phyloP scores from a whole-genome alignment of 768 basidiomycete species.

The Fomitopsis pulvina region DNA sequence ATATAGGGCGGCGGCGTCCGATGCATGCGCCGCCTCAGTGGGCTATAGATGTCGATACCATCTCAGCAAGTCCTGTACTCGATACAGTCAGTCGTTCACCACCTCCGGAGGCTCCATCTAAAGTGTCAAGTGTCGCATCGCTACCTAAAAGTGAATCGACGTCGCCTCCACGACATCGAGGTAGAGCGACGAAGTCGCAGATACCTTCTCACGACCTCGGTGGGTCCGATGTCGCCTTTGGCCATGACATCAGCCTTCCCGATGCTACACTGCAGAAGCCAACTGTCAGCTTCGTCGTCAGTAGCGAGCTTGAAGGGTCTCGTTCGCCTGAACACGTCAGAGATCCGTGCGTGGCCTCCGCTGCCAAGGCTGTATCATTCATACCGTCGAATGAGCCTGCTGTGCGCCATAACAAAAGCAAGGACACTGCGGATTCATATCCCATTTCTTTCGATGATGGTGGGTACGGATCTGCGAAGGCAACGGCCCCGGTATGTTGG shows the following conservation, averaged over 20 bases:
- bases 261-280: constrained; percentile 40
- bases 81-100: constrained; percentile 63
- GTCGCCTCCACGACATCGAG: constrained; percentile 21
- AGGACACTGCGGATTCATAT: no score
- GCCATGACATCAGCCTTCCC: constrained; percentile 56
- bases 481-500: no score
- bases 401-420: no score
- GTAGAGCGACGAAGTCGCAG: constrained; percentile 35
- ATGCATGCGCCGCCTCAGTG: constrained; percentile 11
- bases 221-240: constrained; percentile 68
- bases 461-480: no score
- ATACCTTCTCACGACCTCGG: constrained; percentile 67
- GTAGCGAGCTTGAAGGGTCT: constrained; percentile 60
- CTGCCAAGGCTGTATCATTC: no score
- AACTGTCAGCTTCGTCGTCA: constrained; percentile 69
- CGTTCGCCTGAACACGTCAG: background rate
- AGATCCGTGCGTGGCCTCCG: no score
- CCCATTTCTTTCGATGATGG: no score
- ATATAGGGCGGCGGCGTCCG: constrained; percentile 32
- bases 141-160: background rate
- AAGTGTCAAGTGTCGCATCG: constrained; percentile 10
- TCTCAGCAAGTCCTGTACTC: constrained; percentile 31
- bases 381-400: no score
- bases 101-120: constrained; percentile 43
- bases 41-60: constrained; percentile 1